These are phyloP conservation scores for Xylaria nigripes DNA, from an alignment of 495 filamentous ascomycete genomes.

Conservation along the genomic window DNA sequence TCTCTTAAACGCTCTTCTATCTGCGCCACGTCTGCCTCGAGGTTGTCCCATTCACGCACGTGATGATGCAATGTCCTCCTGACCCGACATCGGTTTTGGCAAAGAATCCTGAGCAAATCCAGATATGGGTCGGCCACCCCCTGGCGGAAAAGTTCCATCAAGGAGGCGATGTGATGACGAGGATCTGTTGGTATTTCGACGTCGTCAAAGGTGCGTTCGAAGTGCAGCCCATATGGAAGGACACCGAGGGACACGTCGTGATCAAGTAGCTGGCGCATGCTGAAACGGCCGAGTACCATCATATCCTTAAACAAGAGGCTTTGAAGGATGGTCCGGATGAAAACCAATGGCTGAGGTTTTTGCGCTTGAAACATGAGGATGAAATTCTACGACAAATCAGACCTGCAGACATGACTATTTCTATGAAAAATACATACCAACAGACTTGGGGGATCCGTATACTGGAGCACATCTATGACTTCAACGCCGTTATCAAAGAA, in stretches of 20 bases:
- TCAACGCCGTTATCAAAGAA: slow-evolving; percentile 68
- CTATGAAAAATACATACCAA: slow-evolving; percentile 34
- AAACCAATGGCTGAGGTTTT: slow-evolving; percentile 74
- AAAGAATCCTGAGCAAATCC: slow-evolving; percentile 72
- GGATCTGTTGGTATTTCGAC: slow-evolving; percentile 72
- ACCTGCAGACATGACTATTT: background rate
- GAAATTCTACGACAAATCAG: slow-evolving; percentile 42
- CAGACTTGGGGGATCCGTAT: slow-evolving; percentile 58
- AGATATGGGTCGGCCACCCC: slow-evolving; percentile 68
- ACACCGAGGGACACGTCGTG: slow-evolving; percentile 71
- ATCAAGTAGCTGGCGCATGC: slow-evolving; percentile 66
- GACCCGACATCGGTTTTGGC: slow-evolving; percentile 82
- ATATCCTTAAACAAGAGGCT: slow-evolving; percentile 64
- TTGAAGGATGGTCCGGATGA: slow-evolving; percentile 74
- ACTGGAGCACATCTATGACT: slow-evolving; percentile 58
- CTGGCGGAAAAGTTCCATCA: slow-evolving; percentile 74
- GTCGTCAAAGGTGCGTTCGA: slow-evolving; percentile 63
- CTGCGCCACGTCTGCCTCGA: slow-evolving; percentile 76
- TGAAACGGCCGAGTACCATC: slow-evolving; percentile 54
- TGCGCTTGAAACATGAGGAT: slow-evolving; percentile 66
- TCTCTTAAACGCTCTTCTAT: slow-evolving; percentile 64
- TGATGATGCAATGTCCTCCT: slow-evolving; percentile 76
- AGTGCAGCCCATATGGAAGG: slow-evolving; percentile 59
- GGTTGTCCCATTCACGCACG: slow-evolving; percentile 72
- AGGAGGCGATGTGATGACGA: slow-evolving; percentile 62